Conservation (phyloP, 2,329 filamentous ascomycete species). For the Dryadomyces quercivorus region DNA sequence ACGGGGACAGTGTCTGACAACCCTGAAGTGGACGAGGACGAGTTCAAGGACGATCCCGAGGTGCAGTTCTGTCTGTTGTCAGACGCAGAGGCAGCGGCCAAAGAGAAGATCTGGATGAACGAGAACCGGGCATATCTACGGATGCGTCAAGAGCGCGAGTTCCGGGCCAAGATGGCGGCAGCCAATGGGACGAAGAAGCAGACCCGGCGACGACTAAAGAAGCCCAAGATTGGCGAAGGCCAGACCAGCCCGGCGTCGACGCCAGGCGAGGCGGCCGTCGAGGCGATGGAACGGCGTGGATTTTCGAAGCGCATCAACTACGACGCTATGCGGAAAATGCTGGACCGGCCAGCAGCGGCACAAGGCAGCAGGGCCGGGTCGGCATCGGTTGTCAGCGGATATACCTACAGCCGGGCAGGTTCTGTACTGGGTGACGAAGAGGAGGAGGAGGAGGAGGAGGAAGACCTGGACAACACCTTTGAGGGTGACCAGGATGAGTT, state of each 20-base stretch:
- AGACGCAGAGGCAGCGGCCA: constrained; percentile 63
- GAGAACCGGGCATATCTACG: constrained; percentile 92
- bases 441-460: constrained; percentile 8
- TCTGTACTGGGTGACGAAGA: constrained; percentile 11
- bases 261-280: constrained; percentile 57
- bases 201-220: constrained; percentile 33
- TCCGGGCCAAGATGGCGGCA: constrained; percentile 51
- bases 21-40: constrained; percentile 59
- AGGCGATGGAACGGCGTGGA: constrained; percentile 54
- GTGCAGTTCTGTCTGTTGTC: constrained; percentile 68
- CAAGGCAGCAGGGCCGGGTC: constrained; percentile 31
- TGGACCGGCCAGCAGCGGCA: constrained; percentile 28
- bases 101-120: constrained; percentile 88
- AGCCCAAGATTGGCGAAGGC: constrained; percentile 51
- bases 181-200: constrained; percentile 15
- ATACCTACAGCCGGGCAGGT: constrained; percentile 23
- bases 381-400: constrained; percentile 31
- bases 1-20: constrained; percentile 36
- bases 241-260: constrained; percentile 54
- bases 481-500: not conserved
- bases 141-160: constrained; percentile 70
- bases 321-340: constrained; percentile 46
- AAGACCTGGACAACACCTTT: not conserved
- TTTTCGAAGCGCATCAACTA: constrained; percentile 70
- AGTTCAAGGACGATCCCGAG: constrained; percentile 84